These are phyloP conservation scores for Tricholoma sp. DNA, from an alignment of 768 basidiomycete genomes.

Conservation along the genomic window DNA sequence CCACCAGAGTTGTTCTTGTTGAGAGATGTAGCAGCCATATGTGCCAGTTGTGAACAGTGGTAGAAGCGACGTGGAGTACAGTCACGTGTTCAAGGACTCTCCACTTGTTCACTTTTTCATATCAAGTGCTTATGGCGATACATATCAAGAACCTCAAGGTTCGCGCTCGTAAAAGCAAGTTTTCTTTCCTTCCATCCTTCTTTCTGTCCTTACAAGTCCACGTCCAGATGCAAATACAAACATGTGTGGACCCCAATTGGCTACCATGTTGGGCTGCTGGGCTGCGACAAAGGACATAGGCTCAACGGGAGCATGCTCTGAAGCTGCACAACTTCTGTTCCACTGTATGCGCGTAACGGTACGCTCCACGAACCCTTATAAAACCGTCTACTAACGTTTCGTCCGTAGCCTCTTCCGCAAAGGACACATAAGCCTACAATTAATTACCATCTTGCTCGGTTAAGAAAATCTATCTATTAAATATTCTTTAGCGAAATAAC, in stretches of 20 bases:
- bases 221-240: constrained; percentile 38
- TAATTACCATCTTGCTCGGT: constrained; percentile 85
- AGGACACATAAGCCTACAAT: constrained; percentile 72
- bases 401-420: constrained; percentile 55
- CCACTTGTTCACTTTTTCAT: neutral
- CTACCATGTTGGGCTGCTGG: constrained; percentile 84
- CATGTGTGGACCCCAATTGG: constrained; percentile 65
- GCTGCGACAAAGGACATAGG: constrained; percentile 64
- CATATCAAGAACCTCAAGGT: constrained; percentile 81
- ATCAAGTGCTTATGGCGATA: no score
- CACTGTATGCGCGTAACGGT: constrained; percentile 87
- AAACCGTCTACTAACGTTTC: neutral
- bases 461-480: constrained; percentile 72
- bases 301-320: constrained; percentile 50
- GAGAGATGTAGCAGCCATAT: constrained; percentile 36
- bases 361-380: constrained; percentile 24
- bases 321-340: constrained; percentile 56
- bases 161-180: constrained; percentile 66
- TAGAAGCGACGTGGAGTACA: constrained; percentile 13
- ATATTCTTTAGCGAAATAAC: constrained; percentile 6
- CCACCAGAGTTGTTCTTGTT: constrained; percentile 90
- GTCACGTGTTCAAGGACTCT: constrained; percentile 12
- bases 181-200: constrained; percentile 1
- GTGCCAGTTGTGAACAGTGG: neutral
- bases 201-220: neutral